Evolutionary conservation across 208 protist genomes (phyloP).

Genomic region (Trichomonas vaginalis): DNA sequence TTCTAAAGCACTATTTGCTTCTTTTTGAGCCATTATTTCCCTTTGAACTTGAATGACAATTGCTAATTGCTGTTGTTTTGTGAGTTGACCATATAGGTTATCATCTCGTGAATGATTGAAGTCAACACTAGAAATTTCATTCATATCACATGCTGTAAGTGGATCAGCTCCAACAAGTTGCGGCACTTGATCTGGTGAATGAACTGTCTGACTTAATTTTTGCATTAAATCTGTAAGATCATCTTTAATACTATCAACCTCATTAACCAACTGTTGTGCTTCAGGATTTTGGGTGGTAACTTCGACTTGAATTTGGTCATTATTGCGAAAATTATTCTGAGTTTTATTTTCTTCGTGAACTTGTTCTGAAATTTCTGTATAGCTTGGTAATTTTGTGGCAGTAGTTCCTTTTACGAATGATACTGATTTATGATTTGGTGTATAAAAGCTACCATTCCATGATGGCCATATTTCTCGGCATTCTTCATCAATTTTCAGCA

Average conservation of each 20-base stretch:
- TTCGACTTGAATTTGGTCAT: background rate
- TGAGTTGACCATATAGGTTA: background rate
- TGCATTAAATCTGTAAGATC: background rate
- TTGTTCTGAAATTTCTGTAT: background rate
- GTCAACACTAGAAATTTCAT: background rate
- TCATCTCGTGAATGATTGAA: too few relatives aligned
- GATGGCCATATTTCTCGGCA: background rate
- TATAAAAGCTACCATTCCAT: background rate
- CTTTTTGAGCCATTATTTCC: background rate
- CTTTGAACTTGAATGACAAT: background rate
- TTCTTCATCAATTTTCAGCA: background rate
- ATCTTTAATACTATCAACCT: background rate
- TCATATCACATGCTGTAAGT: background rate
- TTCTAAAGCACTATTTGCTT: background rate
- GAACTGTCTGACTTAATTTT: background rate
- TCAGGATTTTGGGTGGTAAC: background rate
- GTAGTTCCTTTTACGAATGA: background rate
- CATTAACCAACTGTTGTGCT: background rate
- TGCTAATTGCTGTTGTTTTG: background rate
- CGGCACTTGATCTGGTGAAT: background rate
- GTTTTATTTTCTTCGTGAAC: background rate
- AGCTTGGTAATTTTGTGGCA: background rate
- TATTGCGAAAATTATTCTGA: background rate
- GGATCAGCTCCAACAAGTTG: background rate
- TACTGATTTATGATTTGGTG: background rate